A percentile compares a stretch with the other conserved stretches of the same genome.
phyloP scores from a whole-genome alignment of 1,139 yeast genomes.

The Lodderomyces beijingensis region DNA sequence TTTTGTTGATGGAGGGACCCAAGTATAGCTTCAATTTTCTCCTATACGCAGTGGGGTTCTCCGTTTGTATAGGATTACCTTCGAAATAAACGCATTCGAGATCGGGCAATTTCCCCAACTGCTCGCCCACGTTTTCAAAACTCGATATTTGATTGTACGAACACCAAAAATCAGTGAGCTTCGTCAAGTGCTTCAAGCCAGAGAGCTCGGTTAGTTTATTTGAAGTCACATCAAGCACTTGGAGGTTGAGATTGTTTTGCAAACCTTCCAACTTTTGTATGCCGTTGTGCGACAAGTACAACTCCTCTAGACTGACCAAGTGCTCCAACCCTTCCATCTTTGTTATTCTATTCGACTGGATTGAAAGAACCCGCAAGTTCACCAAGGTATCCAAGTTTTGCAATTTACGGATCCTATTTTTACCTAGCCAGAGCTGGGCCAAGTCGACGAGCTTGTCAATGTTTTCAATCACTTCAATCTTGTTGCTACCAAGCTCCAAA shows the following conservation, averaged over 20 bases:
- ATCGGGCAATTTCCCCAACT: slow-evolving; percentile 57
- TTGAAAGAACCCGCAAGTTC: slow-evolving; percentile 72
- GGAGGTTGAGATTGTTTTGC: slow-evolving; percentile 63
- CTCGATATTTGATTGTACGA: slow-evolving; percentile 67
- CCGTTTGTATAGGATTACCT: slow-evolving; percentile 82
- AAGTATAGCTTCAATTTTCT: slow-evolving; percentile 73
- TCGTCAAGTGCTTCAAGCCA: slow-evolving; percentile 57
- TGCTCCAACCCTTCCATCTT: slow-evolving; percentile 80
- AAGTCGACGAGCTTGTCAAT: slow-evolving; percentile 51
- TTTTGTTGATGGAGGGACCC: slow-evolving; percentile 73
- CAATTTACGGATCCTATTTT: slow-evolving; percentile 67
- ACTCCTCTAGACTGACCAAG: slow-evolving; percentile 70
- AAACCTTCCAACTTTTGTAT: slow-evolving; percentile 72
- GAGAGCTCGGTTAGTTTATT: slow-evolving; percentile 62
- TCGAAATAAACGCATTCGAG: slow-evolving; percentile 92
- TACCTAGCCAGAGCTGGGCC: slow-evolving; percentile 89
- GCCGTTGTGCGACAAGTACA: slow-evolving; percentile 86
- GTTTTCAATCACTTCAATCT: slow-evolving; percentile 60
- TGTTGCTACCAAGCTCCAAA: slow-evolving; percentile 90
- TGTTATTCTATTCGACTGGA: slow-evolving; percentile 80
- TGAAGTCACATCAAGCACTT: slow-evolving; percentile 76
- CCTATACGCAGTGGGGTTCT: slow-evolving; percentile 76
- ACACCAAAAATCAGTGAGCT: slow-evolving; percentile 92
- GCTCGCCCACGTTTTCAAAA: slow-evolving; percentile 64
- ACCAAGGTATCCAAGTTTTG: slow-evolving; percentile 59